Evolutionary conservation across 495 filamentous ascomycete genomes (phyloP), one percentile per base, ranked within the genome.

Genomic region (Jackrogersella multiformis): DNA sequence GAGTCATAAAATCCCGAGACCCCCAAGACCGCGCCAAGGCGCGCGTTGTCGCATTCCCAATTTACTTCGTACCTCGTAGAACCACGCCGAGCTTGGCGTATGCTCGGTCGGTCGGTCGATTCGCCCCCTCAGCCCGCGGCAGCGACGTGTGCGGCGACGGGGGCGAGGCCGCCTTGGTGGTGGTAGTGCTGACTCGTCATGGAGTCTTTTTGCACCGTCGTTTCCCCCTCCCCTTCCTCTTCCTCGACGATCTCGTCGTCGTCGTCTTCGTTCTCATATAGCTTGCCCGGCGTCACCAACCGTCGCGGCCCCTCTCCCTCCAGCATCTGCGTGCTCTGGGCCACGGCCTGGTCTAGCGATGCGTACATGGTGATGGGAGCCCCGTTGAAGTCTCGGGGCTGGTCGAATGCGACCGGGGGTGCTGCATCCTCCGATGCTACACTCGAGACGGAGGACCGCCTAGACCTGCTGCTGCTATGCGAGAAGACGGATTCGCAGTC

Each of bases 251-350:
- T 76, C 66, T 76, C 74, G 41, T 76, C 74, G 44, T 76, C 74
- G 24, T 74, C 72, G 5, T 76, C 74, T 52, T 76, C 74, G 56
- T 76, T 76, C 64, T 76, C 71, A 53, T 76, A 76, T 15, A 76
- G 67, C 30, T 76, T 76, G 0, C 73, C 73, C 0, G 73, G 70
- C 15, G 73, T 73, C 13, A 73, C 70, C 20, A 74, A 51, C 30
- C 67, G 66, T 44, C 73, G 68, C 21, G 56, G 63, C 15, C 57
- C 60, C 30, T 66, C 63, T 9, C 49, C 57, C 21, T 71, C 65
- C 38, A 59, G 39, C 12, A 16, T 15, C 44, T 62, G 56, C 4
- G 54, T 61, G 62, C 65, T 66, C 51, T 74, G 71, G 9, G 69
- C 53, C 1, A 70, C 72, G 2, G 72, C 72, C n/a, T 71, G 69